These are phyloP conservation scores for Endotrypanum monterogeii DNA, from an alignment of 208 protist species.

Conservation along the genomic window DNA sequence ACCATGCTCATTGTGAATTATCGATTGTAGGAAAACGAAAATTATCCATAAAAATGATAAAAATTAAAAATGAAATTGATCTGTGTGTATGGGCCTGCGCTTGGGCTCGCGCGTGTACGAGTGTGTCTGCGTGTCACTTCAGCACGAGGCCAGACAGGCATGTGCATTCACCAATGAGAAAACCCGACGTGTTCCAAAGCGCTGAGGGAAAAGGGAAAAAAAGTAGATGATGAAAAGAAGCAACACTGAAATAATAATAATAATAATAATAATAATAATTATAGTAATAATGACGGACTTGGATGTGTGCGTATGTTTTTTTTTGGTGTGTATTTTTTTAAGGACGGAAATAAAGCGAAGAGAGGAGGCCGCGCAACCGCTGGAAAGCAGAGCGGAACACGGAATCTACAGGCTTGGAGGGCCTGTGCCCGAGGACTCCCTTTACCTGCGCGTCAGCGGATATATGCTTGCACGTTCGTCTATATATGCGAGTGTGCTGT, in stretches of 20 bases:
- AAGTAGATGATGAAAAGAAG: no score
- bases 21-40: neutral
- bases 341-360: no score
- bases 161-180: neutral
- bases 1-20: slow-evolving; percentile 22
- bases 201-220: neutral
- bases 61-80: neutral
- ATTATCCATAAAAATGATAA: neutral
- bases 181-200: neutral
- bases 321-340: no score
- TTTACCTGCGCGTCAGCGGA: neutral
- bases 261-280: no score
- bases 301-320: no score
- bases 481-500: neutral
- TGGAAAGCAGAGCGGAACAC: neutral
- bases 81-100: neutral
- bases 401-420: neutral
- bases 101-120: neutral
- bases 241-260: neutral
- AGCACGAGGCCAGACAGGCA: neutral
- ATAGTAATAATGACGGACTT: no score
- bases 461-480: neutral
- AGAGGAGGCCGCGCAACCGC: neutral
- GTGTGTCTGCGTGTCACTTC: neutral
- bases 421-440: neutral